A percentile compares a stretch with the other conserved stretches of the same genome.
phyloP scores from a whole-genome alignment of 164 flowering plant species.

The Aristolochia californica region DNA sequence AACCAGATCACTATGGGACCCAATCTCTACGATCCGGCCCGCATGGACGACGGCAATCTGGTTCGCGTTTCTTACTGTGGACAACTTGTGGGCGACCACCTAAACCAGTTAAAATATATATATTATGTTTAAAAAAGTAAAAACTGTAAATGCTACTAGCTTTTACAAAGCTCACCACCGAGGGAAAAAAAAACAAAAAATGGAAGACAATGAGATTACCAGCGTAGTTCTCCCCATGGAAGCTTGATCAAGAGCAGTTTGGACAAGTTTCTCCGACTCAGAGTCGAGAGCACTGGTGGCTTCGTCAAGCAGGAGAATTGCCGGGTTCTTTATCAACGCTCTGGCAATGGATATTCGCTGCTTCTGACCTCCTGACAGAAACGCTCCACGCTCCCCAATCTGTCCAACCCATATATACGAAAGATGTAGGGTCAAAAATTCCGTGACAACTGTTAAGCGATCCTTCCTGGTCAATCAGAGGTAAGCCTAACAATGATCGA shows the following conservation, averaged over 20 bases:
- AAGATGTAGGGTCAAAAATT: not conserved
- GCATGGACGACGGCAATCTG: constrained; percentile 31
- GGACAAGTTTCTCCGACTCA: constrained; percentile 36
- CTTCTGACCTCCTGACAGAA: constrained; percentile 51
- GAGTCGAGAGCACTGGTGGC: constrained; percentile 55
- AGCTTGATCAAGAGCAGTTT: constrained; percentile 37
- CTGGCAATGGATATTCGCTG: constrained; percentile 54
- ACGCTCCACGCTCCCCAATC: constrained; percentile 48
- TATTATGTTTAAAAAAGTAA: no score
- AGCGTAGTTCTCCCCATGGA: constrained; percentile 38
- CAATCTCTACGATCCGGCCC: constrained; percentile 37
- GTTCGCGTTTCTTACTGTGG: constrained; percentile 34
- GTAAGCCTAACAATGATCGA: no score
- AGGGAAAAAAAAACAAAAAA: no score
- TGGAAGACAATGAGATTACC: no score
- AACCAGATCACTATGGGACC: constrained; percentile 33
- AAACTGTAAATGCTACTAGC: no score
- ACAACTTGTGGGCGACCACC: constrained; percentile 39
- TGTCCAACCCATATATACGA: not conserved
- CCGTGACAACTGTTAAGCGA: not conserved
- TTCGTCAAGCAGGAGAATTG: constrained; percentile 47
- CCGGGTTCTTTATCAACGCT: constrained; percentile 37
- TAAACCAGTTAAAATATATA: no score
- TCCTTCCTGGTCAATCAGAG: not conserved
- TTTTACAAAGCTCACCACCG: no score